phyloP scores from a whole-genome alignment of 23 red algal genomes.

The Cyanidiococcus yangmingshanensis region DNA sequence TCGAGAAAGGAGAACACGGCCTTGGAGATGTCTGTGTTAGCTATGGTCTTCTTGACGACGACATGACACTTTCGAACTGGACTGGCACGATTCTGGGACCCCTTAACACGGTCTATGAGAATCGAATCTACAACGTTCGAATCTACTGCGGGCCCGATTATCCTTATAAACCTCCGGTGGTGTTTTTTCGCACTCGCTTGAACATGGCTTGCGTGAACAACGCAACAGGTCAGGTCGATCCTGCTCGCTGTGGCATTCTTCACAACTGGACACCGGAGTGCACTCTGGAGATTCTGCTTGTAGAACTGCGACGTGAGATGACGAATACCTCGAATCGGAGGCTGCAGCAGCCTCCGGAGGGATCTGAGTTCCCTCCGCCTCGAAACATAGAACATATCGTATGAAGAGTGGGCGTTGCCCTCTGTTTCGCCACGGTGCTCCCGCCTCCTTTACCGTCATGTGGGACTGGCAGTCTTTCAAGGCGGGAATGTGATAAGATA shows the following conservation, averaged over 20 bases:
- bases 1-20: slow-evolving; percentile 95
- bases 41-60: slow-evolving; percentile 92
- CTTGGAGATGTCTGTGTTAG: slow-evolving; percentile 84
- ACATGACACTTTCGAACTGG: slow-evolving; percentile 93
- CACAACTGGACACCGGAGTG: slow-evolving; percentile 71
- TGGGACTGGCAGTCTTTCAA: too few relatives aligned
- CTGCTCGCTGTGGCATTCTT: slow-evolving; percentile 53
- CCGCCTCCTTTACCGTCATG: too few relatives aligned
- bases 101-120: slow-evolving; percentile 96
- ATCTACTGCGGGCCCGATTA: slow-evolving; percentile 78
- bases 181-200: slow-evolving; percentile 72
- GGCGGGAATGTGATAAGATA: too few relatives aligned
- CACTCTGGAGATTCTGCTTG: slow-evolving; percentile 76
- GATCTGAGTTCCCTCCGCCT: slow-evolving; percentile 45
- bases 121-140: slow-evolving; percentile 83
- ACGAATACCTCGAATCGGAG: slow-evolving; percentile 65
- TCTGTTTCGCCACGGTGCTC: too few relatives aligned
- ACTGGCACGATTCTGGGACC: slow-evolving; percentile 98
- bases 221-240: slow-evolving; percentile 76
- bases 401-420: too few relatives aligned
- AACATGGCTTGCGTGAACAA: slow-evolving; percentile 80
- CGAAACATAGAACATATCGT: neutral
- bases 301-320: slow-evolving; percentile 93
- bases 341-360: slow-evolving; percentile 78
- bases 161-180: slow-evolving; percentile 53